Conservation (phyloP, 2,329 filamentous ascomycete genomes). For the Fusarium sp. region DNA sequence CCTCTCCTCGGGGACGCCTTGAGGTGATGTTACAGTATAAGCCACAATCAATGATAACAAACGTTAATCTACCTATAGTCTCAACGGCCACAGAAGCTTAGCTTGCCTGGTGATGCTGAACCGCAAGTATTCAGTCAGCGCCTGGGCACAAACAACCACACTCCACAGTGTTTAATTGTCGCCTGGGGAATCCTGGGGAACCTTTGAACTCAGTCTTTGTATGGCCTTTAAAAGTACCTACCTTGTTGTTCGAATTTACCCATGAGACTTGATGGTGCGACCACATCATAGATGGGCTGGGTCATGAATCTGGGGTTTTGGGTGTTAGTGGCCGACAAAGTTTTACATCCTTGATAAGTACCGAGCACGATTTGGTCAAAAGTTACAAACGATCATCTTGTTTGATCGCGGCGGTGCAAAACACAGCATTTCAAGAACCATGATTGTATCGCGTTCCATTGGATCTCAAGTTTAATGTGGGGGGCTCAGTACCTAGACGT, state of each 20-base stretch:
- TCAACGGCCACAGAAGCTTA: neutral
- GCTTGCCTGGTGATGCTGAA: neutral
- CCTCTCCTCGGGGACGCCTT: constrained; percentile 1
- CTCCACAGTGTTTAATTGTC: constrained; percentile 1
- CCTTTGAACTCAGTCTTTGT: constrained; percentile 9
- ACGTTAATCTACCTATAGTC: neutral
- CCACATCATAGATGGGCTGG: neutral
- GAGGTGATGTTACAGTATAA: constrained; percentile 8
- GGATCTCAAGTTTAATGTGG: neutral
- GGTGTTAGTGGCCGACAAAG: neutral
- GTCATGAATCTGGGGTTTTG: constrained; percentile 4
- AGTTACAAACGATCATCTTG: neutral
- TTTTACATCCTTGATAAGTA: neutral
- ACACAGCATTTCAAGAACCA: neutral
- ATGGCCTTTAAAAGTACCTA: neutral
- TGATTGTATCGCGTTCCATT: neutral
- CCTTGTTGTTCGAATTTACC: neutral
- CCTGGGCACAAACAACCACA: neutral
- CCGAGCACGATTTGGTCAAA: neutral
- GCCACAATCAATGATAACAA: constrained; percentile 26
- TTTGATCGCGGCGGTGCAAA: constrained; percentile 15
- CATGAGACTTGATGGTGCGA: constrained; percentile 7
- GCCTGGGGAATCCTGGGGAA: constrained; percentile 18
- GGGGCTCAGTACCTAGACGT: neutral
- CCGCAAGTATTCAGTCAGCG: neutral